Percentiles rank a stretch among this genome's conserved stretches.
Conservation (phyloP, 345 rosid species). For the Salix caprea region DNA sequence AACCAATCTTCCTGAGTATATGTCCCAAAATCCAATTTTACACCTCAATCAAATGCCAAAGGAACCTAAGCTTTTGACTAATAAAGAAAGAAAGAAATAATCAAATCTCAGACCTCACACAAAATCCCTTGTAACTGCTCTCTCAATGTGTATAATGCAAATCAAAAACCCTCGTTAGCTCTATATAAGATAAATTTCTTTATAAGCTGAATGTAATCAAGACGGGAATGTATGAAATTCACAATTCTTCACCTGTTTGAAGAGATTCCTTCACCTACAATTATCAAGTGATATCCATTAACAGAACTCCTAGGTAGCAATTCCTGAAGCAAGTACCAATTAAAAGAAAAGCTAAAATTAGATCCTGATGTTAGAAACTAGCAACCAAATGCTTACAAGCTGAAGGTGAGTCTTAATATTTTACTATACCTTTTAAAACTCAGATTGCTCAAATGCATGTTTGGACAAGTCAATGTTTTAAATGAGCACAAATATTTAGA, state of each 20-base stretch:
- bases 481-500: too few relatives aligned
- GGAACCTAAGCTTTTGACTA: constrained; percentile 36
- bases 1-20: constrained; percentile 45
- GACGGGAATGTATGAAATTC: constrained; percentile 29
- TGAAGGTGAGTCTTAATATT: not conserved
- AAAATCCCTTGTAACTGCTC: constrained; percentile 38
- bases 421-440: not conserved
- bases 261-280: constrained; percentile 38
- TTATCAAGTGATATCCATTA: constrained; percentile 35
- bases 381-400: not conserved
- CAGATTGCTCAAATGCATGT: constrained; percentile 1
- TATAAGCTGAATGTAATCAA: constrained; percentile 30
- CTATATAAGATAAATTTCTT: constrained; percentile 36
- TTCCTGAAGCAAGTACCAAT: constrained; percentile 43
- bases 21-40: constrained; percentile 54
- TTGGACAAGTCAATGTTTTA: not conserved
- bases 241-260: constrained; percentile 35
- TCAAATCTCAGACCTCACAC: constrained; percentile 47
- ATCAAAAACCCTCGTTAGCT: constrained; percentile 38
- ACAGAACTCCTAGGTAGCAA: constrained; percentile 61
- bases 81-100: constrained; percentile 1
- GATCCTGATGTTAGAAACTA: not conserved
- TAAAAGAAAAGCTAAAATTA: constrained; percentile 1
- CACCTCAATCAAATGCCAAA: constrained; percentile 57
- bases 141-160: constrained; percentile 38